These are phyloP conservation scores for Backusella luteola DNA, from an alignment of 192 early-diverging fungal genomes.

Conservation along the genomic window DNA sequence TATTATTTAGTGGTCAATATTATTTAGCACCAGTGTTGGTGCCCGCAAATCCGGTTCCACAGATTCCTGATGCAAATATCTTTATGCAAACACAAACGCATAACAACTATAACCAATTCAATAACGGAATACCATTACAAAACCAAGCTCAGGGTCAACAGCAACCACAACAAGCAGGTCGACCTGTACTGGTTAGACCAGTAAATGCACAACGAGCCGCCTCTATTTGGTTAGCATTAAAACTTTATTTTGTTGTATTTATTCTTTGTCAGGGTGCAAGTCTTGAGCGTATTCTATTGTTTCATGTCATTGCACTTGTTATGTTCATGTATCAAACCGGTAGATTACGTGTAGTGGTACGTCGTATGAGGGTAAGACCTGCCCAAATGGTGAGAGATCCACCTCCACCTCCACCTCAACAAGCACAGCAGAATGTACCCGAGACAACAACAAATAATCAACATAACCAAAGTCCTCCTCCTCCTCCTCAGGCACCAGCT, in stretches of 20 bases:
- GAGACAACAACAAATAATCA: background rate
- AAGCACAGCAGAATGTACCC: background rate
- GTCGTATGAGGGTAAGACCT: slow-evolving; percentile 16
- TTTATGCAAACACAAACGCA: background rate
- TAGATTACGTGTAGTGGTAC: slow-evolving; percentile 44
- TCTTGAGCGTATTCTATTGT: slow-evolving; percentile 50
- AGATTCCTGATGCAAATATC: background rate
- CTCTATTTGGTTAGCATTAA: slow-evolving; percentile 58
- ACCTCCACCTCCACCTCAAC: background rate
- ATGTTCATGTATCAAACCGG: slow-evolving; percentile 64
- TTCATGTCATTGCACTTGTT: slow-evolving; percentile 54
- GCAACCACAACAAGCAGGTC: background rate
- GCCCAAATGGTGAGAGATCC: background rate
- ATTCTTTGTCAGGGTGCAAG: slow-evolving; percentile 63
- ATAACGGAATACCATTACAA: background rate
- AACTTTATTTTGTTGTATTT: slow-evolving; percentile 58
- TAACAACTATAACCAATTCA: background rate
- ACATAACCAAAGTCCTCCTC: background rate
- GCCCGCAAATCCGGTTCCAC: background rate
- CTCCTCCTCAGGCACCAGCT: background rate
- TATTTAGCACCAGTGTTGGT: slow-evolving; percentile 34
- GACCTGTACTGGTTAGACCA: background rate
- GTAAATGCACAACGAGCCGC: slow-evolving; percentile 26
- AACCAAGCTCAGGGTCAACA: background rate
- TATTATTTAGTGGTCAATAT: slow-evolving; percentile 20